Percentiles rank a stretch among this genome's conserved stretches.
Conservation (phyloP, 495 filamentous ascomycete genomes). For the Lophiostoma macrostomum region DNA sequence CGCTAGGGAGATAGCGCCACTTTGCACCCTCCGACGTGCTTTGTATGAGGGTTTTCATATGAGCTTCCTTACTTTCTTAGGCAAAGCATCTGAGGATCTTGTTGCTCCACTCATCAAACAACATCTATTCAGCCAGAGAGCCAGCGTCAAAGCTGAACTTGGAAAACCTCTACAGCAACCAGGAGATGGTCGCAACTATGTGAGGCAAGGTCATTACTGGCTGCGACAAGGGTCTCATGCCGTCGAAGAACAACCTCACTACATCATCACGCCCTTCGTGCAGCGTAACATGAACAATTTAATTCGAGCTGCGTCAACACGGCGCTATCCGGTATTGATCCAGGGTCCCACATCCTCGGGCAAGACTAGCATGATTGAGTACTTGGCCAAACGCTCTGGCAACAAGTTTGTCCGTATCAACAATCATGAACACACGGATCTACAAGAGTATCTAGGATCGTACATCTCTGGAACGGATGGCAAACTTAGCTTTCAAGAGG, state of each 20-base stretch:
- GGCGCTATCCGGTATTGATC: constrained; percentile 89
- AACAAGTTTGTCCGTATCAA: constrained; percentile 98
- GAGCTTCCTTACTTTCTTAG: constrained; percentile 87
- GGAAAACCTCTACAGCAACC: constrained; percentile 72
- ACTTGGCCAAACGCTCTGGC: constrained; percentile 89
- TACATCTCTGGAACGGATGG: constrained; percentile 86
- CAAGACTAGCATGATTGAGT: constrained; percentile 99
- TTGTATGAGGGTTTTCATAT: constrained; percentile 97
- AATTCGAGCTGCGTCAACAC: constrained; percentile 84
- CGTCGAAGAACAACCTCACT: constrained; percentile 73
- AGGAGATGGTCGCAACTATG: constrained; percentile 69
- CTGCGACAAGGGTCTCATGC: constrained; percentile 66
- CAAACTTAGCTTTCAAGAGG: constrained; percentile 85
- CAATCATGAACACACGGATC: constrained; percentile 97
- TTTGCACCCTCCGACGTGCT: constrained; percentile 83
- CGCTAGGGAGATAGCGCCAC: constrained; percentile 74
- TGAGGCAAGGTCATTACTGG: constrained; percentile 94
- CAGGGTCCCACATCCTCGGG: constrained; percentile 96
- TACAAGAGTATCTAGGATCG: constrained; percentile 95
- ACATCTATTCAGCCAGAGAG: constrained; percentile 66
- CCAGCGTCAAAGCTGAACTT: constrained; percentile 65
- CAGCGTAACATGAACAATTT: constrained; percentile 91
- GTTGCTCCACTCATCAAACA: constrained; percentile 77
- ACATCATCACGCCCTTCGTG: constrained; percentile 95
- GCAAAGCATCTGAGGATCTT: constrained; percentile 71